Conservation (phyloP, 352 stramenopile species). For the Globisporangium recalcitrans region DNA sequence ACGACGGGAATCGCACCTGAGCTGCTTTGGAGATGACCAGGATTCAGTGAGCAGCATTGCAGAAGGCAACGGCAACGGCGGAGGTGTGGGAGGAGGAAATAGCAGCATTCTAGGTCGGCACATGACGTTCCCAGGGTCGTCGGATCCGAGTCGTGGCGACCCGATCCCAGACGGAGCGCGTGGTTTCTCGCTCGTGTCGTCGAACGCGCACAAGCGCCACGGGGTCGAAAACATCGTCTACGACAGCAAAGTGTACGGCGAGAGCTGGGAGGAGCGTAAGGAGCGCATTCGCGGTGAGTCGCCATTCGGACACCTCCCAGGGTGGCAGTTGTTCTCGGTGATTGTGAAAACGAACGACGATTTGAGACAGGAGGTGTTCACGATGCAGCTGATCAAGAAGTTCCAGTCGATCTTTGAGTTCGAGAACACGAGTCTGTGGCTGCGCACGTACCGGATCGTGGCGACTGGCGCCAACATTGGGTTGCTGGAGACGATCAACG, state of each 20-base stretch:
- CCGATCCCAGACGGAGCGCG: not conserved
- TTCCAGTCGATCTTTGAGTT: constrained; percentile 94
- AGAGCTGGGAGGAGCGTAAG: constrained; percentile 62
- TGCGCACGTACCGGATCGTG: constrained; percentile 94
- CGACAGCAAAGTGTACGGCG: constrained; percentile 72
- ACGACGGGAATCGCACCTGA: constrained; percentile 24
- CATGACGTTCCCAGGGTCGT: constrained; percentile 20
- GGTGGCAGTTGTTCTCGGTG: constrained; percentile 89
- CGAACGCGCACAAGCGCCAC: constrained; percentile 20
- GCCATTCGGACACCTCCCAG: constrained; percentile 65
- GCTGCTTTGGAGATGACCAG: not conserved
- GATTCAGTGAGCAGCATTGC: not conserved
- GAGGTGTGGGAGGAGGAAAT: not conserved
- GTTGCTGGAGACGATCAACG: constrained; percentile 94
- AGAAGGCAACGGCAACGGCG: not conserved
- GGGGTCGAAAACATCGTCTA: constrained; percentile 70
- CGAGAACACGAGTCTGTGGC: constrained; percentile 87
- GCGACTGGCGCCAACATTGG: constrained; percentile 91
- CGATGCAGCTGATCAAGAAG: constrained; percentile 95
- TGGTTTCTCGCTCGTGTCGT: constrained; percentile 16
- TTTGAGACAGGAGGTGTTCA: constrained; percentile 95
- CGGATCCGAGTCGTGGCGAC: constrained; percentile 2
- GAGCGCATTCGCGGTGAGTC: constrained; percentile 63
- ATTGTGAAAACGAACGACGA: constrained; percentile 99
- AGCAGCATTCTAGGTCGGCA: constrained; percentile 16